Evolutionary conservation across 331 rosid species (phyloP).

Genomic region (Ulmus americana): DNA sequence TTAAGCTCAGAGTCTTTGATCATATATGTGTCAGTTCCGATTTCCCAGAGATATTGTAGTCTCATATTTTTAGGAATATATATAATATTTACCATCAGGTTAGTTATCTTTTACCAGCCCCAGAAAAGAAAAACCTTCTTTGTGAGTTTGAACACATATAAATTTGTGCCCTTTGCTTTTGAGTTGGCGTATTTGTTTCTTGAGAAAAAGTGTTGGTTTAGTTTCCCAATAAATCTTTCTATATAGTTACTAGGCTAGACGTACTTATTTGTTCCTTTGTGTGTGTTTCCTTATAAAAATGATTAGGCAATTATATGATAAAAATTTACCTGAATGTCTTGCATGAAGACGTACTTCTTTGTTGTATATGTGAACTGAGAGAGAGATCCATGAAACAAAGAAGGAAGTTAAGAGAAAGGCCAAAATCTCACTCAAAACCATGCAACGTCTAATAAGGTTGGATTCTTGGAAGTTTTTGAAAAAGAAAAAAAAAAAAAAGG

Average conservation of each 20-base stretch:
- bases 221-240: neutral
- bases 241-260: neutral
- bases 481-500: neutral
- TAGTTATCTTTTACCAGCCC: conserved; percentile 24
- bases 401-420: conserved; percentile 28
- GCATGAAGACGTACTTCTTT: conserved; percentile 28
- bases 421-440: conserved; percentile 60
- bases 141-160: neutral
- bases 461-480: conserved; percentile 18
- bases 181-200: neutral
- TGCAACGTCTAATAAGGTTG: conserved; percentile 37
- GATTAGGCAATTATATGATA: conserved; percentile 46
- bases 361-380: conserved; percentile 24
- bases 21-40: conserved; percentile 24
- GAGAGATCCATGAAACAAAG: conserved; percentile 7
- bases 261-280: conserved; percentile 22
- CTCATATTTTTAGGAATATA: conserved; percentile 23
- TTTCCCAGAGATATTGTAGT: conserved; percentile 28
- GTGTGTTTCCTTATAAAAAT: conserved; percentile 26
- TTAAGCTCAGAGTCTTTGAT: conserved; percentile 8
- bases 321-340: conserved; percentile 29
- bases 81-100: neutral
- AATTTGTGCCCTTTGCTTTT: conserved; percentile 30
- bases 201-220: conserved; percentile 12
- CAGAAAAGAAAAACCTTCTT: conserved; percentile 5